phyloP scores from a whole-genome alignment of 352 stramenopile species.

The Phytophthora crassamura region DNA sequence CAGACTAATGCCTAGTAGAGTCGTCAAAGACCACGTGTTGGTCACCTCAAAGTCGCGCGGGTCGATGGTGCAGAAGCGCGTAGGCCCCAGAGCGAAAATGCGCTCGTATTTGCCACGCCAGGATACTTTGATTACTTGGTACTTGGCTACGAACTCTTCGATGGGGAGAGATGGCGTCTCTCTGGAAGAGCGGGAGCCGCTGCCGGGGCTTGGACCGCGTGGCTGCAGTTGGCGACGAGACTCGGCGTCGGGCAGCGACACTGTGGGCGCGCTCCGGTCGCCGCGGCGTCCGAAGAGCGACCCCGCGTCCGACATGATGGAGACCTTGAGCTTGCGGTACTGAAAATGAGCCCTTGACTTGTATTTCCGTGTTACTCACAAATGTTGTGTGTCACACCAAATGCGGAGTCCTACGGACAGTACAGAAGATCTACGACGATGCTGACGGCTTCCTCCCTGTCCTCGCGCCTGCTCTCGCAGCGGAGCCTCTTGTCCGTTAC shows the following conservation, averaged over 20 bases:
- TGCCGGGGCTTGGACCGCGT: constrained; percentile 2
- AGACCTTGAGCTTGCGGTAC: background rate
- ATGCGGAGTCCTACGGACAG: too few species aligned
- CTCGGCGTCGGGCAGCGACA: constrained; percentile 30
- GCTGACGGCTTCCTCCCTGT: constrained; percentile 1
- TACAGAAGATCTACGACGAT: background rate
- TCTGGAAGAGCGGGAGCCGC: constrained; percentile 4
- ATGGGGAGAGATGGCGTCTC: constrained; percentile 36
- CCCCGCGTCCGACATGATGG: constrained; percentile 10
- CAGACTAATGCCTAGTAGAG: constrained; percentile 63
- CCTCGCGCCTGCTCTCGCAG: constrained; percentile 12
- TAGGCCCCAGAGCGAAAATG: constrained; percentile 81
- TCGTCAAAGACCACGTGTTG: constrained; percentile 82
- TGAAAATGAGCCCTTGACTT: background rate
- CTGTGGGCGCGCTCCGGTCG: background rate
- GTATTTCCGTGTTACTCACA: background rate
- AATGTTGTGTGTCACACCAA: background rate
- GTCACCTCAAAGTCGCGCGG: constrained; percentile 89
- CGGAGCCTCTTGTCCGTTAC: constrained; percentile 5
- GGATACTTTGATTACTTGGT: constrained; percentile 84
- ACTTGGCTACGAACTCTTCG: constrained; percentile 86
- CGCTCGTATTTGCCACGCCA: constrained; percentile 90
- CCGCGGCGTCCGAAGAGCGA: constrained; percentile 17
- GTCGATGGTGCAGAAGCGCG: constrained; percentile 88
- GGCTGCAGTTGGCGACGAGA: constrained; percentile 22